Conservation (phyloP, 352 stramenopile genomes). For the Globisporangium heterothallicum region DNA sequence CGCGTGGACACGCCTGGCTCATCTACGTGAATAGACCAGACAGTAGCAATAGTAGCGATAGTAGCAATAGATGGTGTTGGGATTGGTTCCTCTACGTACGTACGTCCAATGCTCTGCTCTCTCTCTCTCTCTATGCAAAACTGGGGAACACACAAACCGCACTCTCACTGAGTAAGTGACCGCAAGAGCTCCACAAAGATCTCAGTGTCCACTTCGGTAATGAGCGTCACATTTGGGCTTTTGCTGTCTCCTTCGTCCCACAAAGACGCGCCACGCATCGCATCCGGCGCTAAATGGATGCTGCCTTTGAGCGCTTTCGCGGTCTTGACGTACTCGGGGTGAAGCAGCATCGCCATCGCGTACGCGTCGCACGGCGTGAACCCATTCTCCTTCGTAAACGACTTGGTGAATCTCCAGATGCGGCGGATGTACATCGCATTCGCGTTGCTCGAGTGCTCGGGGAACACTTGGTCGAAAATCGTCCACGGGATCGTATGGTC, state of each 20-base stretch:
- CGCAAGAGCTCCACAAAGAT: constrained; percentile 60
- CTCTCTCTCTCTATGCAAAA: not conserved
- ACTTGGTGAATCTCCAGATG: constrained; percentile 58
- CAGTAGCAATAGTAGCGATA: not conserved
- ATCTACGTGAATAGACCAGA: not conserved
- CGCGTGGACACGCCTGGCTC: not conserved
- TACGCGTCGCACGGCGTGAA: constrained; percentile 78
- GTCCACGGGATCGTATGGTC: constrained; percentile 57
- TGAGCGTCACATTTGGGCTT: constrained; percentile 58
- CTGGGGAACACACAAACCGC: too few relatives aligned
- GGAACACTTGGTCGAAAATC: constrained; percentile 65
- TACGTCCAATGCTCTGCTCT: too few relatives aligned
- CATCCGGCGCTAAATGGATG: constrained; percentile 53
- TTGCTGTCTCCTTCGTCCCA: constrained; percentile 32
- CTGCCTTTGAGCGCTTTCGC: constrained; percentile 32
- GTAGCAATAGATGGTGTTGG: too few relatives aligned
- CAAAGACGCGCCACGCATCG: constrained; percentile 41
- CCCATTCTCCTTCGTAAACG: constrained; percentile 29
- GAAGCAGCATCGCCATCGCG: constrained; percentile 56
- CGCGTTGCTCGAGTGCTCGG: constrained; percentile 23
- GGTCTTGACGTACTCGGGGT: constrained; percentile 48
- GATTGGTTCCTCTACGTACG: too few relatives aligned
- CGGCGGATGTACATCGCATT: constrained; percentile 46
- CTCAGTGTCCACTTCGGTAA: constrained; percentile 54
- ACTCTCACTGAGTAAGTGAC: constrained; percentile 23